Evolutionary conservation across 305 asterid genomes (phyloP).

Genomic region (Fraxinus albicans): DNA sequence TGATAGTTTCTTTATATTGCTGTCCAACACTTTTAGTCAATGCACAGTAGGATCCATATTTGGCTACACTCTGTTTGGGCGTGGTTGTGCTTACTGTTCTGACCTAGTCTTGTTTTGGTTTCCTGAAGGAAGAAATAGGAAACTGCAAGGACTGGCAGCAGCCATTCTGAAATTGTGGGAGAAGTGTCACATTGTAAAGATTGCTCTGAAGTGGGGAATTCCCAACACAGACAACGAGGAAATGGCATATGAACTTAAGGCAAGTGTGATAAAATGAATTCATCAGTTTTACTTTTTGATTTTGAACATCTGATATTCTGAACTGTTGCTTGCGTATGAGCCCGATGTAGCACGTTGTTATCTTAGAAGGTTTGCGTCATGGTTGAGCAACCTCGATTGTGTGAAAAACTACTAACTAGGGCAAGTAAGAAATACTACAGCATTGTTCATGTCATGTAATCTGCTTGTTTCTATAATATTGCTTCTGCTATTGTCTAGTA

Average conservation of each 20-base stretch:
- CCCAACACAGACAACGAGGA: conserved; percentile 85
- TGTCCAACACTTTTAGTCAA: conserved; percentile 12
- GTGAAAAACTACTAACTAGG: background rate
- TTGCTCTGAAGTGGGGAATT: conserved; percentile 89
- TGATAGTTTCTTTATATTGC: conserved; percentile 10
- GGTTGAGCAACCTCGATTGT: conserved; percentile 10
- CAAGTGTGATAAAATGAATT: conserved; percentile 34
- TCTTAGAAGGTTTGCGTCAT: conserved; percentile 6
- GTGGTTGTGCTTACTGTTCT: conserved; percentile 21
- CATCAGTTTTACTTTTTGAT: conserved; percentile 2
- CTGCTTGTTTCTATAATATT: background rate
- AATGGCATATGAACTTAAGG: conserved; percentile 96
- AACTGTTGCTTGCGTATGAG: conserved; percentile 13
- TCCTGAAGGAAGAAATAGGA: conserved; percentile 82
- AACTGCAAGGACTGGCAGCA: conserved; percentile 84
- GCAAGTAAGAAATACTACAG: background rate
- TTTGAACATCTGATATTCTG: conserved; percentile 1
- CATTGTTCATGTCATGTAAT: background rate
- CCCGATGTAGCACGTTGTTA: conserved; percentile 10
- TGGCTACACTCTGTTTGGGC: conserved; percentile 14
- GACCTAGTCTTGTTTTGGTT: conserved; percentile 30
- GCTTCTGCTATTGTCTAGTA: background rate
- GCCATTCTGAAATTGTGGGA: conserved; percentile 88
- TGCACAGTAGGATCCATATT: conserved; percentile 17
- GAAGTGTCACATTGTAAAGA: conserved; percentile 92